phyloP scores from a whole-genome alignment of 2,329 filamentous ascomycete genomes.

The Claviceps sp. region DNA sequence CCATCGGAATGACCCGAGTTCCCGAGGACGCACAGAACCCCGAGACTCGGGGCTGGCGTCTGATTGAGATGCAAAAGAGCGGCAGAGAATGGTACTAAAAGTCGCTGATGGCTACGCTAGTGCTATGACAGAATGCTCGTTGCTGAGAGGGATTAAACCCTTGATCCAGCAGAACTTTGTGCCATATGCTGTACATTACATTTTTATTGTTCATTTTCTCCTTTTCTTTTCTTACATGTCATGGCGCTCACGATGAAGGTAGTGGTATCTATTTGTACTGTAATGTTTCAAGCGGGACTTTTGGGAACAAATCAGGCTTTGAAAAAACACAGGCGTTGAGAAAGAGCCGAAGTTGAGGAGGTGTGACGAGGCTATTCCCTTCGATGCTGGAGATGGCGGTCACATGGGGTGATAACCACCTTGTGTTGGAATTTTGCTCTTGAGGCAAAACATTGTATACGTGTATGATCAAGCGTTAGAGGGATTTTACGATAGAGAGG shows the following conservation, averaged over 20 bases:
- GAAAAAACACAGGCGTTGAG: background rate
- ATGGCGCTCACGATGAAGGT: background rate
- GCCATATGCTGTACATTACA: slow-evolving; percentile 3
- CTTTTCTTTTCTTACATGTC: no score
- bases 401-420: slow-evolving; percentile 15
- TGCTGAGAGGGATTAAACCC: no score
- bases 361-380: background rate
- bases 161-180: background rate
- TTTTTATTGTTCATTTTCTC: background rate
- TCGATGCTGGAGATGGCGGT: slow-evolving; percentile 13
- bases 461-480: slow-evolving; percentile 16
- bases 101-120: background rate
- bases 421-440: slow-evolving; percentile 16
- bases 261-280: slow-evolving; percentile 10
- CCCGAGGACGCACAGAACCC: slow-evolving; percentile 94
- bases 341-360: background rate
- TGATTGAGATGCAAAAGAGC: slow-evolving; percentile 98
- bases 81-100: slow-evolving; percentile 66
- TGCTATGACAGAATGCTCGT: no score
- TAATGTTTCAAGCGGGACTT: slow-evolving; percentile 5
- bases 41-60: slow-evolving; percentile 89
- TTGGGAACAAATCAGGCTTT: background rate
- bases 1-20: slow-evolving; percentile 86
- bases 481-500: slow-evolving; percentile 11
- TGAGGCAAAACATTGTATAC: slow-evolving; percentile 11